Conservation (phyloP, 345 rosid genomes). For the Cardiospermum halicacabum region DNA sequence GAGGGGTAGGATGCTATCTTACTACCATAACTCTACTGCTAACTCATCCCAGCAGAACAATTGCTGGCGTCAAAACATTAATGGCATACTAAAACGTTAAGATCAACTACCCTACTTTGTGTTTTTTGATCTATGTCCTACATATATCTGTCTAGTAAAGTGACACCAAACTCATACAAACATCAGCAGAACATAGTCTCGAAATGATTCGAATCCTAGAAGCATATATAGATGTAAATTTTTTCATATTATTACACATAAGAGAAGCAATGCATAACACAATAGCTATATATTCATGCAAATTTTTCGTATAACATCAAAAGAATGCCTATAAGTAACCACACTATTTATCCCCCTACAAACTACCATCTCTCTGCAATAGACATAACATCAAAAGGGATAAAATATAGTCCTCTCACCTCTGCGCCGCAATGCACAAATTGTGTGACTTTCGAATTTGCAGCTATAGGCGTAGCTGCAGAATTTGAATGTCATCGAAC, state of each 20-base stretch:
- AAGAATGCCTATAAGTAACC: slow-evolving; percentile 40
- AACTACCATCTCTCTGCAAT: slow-evolving; percentile 19
- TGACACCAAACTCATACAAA: neutral
- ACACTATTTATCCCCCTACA: slow-evolving; percentile 25
- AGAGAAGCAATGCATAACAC: slow-evolving; percentile 15
- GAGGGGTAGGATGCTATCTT: slow-evolving; percentile 21
- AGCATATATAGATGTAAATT: slow-evolving; percentile 1
- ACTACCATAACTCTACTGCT: slow-evolving; percentile 15
- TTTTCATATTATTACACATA: slow-evolving; percentile 26
- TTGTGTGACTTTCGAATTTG: slow-evolving; percentile 16
- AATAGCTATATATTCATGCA: slow-evolving; percentile 23
- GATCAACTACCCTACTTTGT: neutral
- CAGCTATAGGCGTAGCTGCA: slow-evolving; percentile 15
- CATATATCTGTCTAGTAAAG: slow-evolving; percentile 4
- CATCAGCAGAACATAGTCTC: no score
- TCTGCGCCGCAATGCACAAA: slow-evolving; percentile 14
- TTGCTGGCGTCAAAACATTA: slow-evolving; percentile 14
- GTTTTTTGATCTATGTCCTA: slow-evolving; percentile 1
- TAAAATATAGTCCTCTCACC: slow-evolving; percentile 15
- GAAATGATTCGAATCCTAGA: no score
- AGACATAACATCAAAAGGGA: slow-evolving; percentile 15
- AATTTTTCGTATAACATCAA: slow-evolving; percentile 24
- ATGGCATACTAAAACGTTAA: neutral
- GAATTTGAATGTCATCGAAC: slow-evolving; percentile 40
- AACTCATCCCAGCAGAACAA: slow-evolving; percentile 15